Evolutionary conservation across 2,329 filamentous ascomycete species (phyloP).

Genomic region (Penicillium sp.): DNA sequence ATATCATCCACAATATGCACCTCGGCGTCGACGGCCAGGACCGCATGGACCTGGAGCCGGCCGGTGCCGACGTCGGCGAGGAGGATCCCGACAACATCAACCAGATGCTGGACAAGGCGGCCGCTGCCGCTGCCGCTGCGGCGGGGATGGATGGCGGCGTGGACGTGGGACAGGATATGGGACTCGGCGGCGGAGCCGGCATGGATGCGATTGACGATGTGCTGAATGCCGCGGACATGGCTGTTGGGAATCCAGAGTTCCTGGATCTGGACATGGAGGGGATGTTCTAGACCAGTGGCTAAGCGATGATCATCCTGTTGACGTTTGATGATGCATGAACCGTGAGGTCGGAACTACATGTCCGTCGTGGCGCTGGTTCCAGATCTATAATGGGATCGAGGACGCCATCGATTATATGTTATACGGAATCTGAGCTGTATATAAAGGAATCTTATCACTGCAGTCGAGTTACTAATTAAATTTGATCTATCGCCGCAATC

Average conservation of each 20-base stretch:
- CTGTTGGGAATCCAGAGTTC: slow-evolving; percentile 45
- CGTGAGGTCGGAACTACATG: too few relatives aligned
- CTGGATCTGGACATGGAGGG: slow-evolving; percentile 47
- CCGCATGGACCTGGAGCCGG: slow-evolving; percentile 34
- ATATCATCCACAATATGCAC: slow-evolving; percentile 45
- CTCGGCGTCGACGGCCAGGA: slow-evolving; percentile 34
- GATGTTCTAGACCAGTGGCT: slow-evolving; percentile 45
- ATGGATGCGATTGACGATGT: slow-evolving; percentile 46
- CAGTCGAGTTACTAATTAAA: too few relatives aligned
- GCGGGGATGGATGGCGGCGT: slow-evolving; percentile 31
- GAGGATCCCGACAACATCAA: slow-evolving; percentile 37
- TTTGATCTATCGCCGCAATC: too few relatives aligned
- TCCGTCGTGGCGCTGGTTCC: background rate
- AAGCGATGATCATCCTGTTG: too few relatives aligned
- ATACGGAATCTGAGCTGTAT: too few relatives aligned
- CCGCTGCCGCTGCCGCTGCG: slow-evolving; percentile 37
- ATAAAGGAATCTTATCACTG: too few relatives aligned
- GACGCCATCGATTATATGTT: too few relatives aligned
- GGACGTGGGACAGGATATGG: slow-evolving; percentile 25
- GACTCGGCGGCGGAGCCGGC: slow-evolving; percentile 26
- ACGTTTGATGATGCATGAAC: too few relatives aligned
- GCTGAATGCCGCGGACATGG: slow-evolving; percentile 44
- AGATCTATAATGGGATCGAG: background rate
- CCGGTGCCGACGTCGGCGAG: slow-evolving; percentile 16
- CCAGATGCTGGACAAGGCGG: slow-evolving; percentile 41